Conservation (phyloP, 495 filamentous ascomycete species). For the Tuber borchii region DNA sequence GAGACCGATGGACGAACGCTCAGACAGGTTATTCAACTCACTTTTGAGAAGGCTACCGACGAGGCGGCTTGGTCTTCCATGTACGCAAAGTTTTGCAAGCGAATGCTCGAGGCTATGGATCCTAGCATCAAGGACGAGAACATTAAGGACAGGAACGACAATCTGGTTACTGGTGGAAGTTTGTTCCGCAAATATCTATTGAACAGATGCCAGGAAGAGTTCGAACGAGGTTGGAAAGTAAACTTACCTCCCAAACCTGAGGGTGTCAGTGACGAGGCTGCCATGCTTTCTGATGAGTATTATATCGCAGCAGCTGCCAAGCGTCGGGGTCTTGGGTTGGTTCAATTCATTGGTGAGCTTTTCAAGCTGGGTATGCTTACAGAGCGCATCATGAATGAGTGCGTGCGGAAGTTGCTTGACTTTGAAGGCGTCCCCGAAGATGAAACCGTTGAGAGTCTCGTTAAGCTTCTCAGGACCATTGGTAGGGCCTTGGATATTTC, state of each 20-base stretch:
- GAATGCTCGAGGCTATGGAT: constrained; percentile 94
- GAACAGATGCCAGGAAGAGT: constrained; percentile 97
- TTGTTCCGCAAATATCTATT: constrained; percentile 98
- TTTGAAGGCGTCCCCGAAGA: constrained; percentile 91
- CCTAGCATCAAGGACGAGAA: constrained; percentile 90
- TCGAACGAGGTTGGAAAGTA: constrained; percentile 96
- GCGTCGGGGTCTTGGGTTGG: constrained; percentile 90
- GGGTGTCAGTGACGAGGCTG: constrained; percentile 63
- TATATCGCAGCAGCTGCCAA: constrained; percentile 94
- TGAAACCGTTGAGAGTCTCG: constrained; percentile 89
- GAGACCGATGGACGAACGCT: constrained; percentile 91
- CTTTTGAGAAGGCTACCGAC: constrained; percentile 97
- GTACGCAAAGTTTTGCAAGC: constrained; percentile 98
- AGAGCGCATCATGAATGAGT: constrained; percentile 99
- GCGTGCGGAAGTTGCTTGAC: constrained; percentile 91
- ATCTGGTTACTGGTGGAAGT: constrained; percentile 81
- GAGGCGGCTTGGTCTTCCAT: constrained; percentile 98
- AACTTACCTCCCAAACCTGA: constrained; percentile 77
- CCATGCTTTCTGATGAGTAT: constrained; percentile 92
- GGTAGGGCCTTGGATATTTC: constrained; percentile 74
- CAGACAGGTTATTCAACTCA: constrained; percentile 95
- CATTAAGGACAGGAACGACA: constrained; percentile 75
- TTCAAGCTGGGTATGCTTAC: constrained; percentile 99
- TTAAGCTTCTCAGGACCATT: constrained; percentile 84
- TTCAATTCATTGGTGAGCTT: constrained; percentile 98